phyloP scores from a whole-genome alignment of 352 stramenopile species.

The Albugo laibachii region DNA sequence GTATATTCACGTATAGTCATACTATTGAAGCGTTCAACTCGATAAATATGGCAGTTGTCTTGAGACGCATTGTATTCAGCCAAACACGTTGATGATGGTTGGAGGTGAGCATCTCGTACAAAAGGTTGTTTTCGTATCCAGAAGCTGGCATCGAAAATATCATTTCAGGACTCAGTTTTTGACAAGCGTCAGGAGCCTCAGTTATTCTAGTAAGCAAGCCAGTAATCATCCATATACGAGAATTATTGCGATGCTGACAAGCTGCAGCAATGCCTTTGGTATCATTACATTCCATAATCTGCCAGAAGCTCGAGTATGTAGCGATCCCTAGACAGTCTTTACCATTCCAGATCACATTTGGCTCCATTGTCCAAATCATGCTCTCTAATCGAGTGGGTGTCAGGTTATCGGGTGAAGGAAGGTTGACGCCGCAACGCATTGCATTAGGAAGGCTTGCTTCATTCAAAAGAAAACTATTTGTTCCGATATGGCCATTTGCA shows the following conservation, averaged over 20 bases:
- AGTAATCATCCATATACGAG: slow-evolving; percentile 16
- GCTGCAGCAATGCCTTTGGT: slow-evolving; percentile 13
- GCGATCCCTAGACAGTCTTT: slow-evolving; percentile 32
- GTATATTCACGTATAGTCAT: no score
- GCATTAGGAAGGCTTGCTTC: slow-evolving; percentile 39
- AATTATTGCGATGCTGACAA: slow-evolving; percentile 14
- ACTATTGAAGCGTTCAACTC: no score
- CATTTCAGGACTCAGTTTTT: slow-evolving; percentile 9
- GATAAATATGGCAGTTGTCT: no score
- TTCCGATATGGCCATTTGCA: slow-evolving; percentile 41
- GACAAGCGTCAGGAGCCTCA: slow-evolving; percentile 14
- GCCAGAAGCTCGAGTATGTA: slow-evolving; percentile 17
- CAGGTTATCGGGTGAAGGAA: slow-evolving; percentile 67
- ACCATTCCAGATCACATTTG: slow-evolving; percentile 11
- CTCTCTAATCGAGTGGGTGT: slow-evolving; percentile 65
- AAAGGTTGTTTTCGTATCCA: slow-evolving; percentile 31
- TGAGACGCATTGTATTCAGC: slow-evolving; percentile 10
- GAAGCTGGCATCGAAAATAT: slow-evolving; percentile 23
- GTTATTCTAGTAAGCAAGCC: slow-evolving; percentile 8
- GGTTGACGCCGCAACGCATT: slow-evolving; percentile 48
- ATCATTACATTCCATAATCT: slow-evolving; percentile 31
- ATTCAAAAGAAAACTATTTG: slow-evolving; percentile 43
- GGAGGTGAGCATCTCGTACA: slow-evolving; percentile 14
- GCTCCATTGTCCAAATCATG: slow-evolving; percentile 34
- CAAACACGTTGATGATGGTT: slow-evolving; percentile 16